phyloP scores from a whole-genome alignment of 495 filamentous ascomycete genomes.

The Gamarada debralockiae region DNA sequence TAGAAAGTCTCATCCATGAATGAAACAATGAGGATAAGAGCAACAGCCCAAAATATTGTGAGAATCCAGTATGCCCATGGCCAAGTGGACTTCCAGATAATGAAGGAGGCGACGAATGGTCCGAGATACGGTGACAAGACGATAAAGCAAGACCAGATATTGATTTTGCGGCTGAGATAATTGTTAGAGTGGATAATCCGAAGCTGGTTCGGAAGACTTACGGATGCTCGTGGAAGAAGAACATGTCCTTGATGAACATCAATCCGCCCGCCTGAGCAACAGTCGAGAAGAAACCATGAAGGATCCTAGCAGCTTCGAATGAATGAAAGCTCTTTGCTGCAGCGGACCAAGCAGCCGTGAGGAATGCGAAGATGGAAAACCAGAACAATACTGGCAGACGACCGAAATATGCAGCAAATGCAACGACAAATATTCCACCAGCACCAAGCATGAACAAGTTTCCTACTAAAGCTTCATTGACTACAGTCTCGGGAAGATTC shows the following conservation, averaged over 20 bases:
- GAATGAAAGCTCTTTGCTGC: not conserved
- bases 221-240: constrained; percentile 25
- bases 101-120: constrained; percentile 15
- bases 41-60: constrained; percentile 9
- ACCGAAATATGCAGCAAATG: constrained; percentile 1
- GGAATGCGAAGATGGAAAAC: constrained; percentile 3
- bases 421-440: not conserved
- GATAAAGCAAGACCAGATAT: constrained; percentile 12
- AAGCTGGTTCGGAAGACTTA: not conserved
- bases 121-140: constrained; percentile 20
- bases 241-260: constrained; percentile 27
- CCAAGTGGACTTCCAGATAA: constrained; percentile 6
- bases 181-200: not conserved
- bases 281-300: constrained; percentile 2
- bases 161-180: constrained; percentile 18
- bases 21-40: constrained; percentile 6
- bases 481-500: not conserved
- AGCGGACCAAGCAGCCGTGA: not conserved
- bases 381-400: constrained; percentile 6
- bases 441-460: constrained; percentile 9
- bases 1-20: constrained; percentile 23
- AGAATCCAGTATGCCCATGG: constrained; percentile 12
- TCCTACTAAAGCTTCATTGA: not conserved
- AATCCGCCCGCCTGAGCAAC: constrained; percentile 7
- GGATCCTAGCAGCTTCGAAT: constrained; percentile 1